Evolutionary conservation across 2,329 filamentous ascomycete genomes (phyloP), one percentile per base, ranked within the genome.

Genomic region (Acrodontium crateriforme): DNA sequence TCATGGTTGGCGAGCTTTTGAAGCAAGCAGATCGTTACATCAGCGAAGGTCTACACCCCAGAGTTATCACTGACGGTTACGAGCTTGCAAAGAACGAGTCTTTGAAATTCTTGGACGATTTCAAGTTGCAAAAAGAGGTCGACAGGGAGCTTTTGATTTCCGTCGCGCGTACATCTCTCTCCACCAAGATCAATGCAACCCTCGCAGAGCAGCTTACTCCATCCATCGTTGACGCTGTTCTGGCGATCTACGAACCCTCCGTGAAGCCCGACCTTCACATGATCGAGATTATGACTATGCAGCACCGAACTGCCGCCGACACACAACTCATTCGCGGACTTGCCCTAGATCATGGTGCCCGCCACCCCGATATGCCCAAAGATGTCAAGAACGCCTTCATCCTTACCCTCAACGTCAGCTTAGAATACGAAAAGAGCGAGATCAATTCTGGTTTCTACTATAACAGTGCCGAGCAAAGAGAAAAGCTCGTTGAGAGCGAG

Each of bases 281-380:
- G 89, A 71, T 98, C 42, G 89, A 98, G 61, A 95, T 98, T 48
- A 98, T 98, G 89, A 95, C 92, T 56, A 95, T 98, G 87, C 89
- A 98, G 63, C 89, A 98, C 64, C 80, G 87, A 45, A 84, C 82
- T 28, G 85, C 87, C 34, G 82, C 89, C 17, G 89, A 98, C 57
- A 98, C 89, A 32, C 84, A 93, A 58, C 73, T 98, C 34, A 94
- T 98, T 56, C 75, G 80, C 40, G 89, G 89, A 35, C 67, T 98
- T 33, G 89, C 83, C 7, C 65, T 98, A 36, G 89, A 98, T 50
- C 89, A 98, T 56, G 89, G 89, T 42, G 85, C 89, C 9, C 74
- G 89, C 50, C 89, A 98, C 59, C 89, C 89, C 3, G 89, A 98
- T 52, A 98, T 98, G 89, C 83, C 89, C 6, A 95, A 93, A 66